These are phyloP conservation scores for Perilla frutescens DNA, from an alignment of 257 asterid species.

Conservation along the genomic window DNA sequence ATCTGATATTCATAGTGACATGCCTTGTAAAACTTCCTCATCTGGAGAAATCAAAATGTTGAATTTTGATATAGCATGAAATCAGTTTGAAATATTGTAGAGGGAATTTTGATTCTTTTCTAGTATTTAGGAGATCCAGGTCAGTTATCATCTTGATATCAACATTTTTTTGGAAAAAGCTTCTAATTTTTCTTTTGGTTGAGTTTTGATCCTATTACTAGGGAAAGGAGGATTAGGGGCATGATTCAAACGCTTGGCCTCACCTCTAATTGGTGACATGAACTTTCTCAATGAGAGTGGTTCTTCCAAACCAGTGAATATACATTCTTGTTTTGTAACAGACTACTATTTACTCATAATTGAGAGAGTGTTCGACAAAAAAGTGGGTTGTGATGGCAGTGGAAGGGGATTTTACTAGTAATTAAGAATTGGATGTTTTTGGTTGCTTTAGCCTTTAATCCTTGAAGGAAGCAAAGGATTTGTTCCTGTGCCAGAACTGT, in stretches of 20 bases:
- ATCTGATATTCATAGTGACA: background rate
- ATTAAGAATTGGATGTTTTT: background rate
- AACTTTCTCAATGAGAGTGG: background rate
- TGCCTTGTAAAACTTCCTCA: constrained; percentile 3
- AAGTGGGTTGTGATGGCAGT: constrained; percentile 10
- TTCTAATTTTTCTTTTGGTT: constrained; percentile 12
- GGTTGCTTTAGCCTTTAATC: background rate
- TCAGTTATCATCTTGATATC: background rate
- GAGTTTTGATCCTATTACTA: background rate
- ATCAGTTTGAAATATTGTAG: constrained; percentile 8
- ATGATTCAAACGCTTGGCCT: background rate
- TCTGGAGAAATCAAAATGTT: constrained; percentile 16
- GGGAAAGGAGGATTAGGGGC: background rate
- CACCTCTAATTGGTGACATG: constrained; percentile 9
- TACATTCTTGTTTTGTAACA: background rate
- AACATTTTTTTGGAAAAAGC: constrained; percentile 21
- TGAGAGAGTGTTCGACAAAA: constrained; percentile 15
- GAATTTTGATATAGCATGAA: background rate
- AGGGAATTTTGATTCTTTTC: background rate
- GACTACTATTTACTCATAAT: background rate
- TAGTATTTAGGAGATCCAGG: constrained; percentile 6
- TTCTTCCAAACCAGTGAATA: constrained; percentile 21
- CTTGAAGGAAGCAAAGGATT: constrained; percentile 3
- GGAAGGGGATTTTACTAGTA: constrained; percentile 6
- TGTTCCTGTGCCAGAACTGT: background rate